These are phyloP conservation scores for Ceratobasidium sp. DNA, from an alignment of 1,284 basidiomycete species.

Conservation along the genomic window DNA sequence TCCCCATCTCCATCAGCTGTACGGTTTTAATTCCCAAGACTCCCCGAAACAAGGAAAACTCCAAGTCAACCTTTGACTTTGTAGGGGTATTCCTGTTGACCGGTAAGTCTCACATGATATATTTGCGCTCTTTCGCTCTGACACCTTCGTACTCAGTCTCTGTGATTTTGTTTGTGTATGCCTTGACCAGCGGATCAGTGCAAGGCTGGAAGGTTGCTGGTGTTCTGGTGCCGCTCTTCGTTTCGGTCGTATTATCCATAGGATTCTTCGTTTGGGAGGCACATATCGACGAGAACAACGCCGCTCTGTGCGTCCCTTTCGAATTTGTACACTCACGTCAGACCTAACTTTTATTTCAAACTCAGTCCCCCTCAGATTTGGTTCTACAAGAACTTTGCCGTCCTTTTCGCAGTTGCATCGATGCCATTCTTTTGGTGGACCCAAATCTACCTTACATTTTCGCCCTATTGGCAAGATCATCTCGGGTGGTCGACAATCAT, in stretches of 20 bases:
- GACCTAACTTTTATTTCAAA: conserved; percentile 38
- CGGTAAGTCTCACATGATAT: conserved; percentile 45
- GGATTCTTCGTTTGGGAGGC: conserved; percentile 43
- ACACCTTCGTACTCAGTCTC: conserved; percentile 39
- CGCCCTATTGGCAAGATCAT: conserved; percentile 26
- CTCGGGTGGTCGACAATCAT: conserved; percentile 29
- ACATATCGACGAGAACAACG: conserved; percentile 39
- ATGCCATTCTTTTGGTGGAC: conserved; percentile 53
- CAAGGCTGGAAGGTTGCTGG: conserved; percentile 40
- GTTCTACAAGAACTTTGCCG: conserved; percentile 24
- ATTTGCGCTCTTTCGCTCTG: conserved; percentile 31
- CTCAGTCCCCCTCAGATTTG: conserved; percentile 32
- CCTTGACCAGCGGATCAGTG: conserved; percentile 42
- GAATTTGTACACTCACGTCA: conserved; percentile 14
- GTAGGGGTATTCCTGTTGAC: conserved; percentile 54
- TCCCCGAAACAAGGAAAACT: conserved; percentile 24
- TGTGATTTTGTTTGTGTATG: conserved; percentile 44
- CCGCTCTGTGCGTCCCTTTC: conserved; percentile 36
- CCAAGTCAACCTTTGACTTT: conserved; percentile 48
- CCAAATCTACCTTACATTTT: conserved; percentile 21
- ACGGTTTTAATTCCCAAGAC: conserved; percentile 48
- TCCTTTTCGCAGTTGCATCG: conserved; percentile 45
- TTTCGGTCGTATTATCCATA: conserved; percentile 40
- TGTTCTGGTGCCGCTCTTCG: conserved; percentile 42
- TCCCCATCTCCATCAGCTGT: conserved; percentile 46